A percentile compares a stretch with the other conserved stretches of the same genome.
Conservation (phyloP, 2,329 filamentous ascomycete species). For the Gaeumannomyces tritici region DNA sequence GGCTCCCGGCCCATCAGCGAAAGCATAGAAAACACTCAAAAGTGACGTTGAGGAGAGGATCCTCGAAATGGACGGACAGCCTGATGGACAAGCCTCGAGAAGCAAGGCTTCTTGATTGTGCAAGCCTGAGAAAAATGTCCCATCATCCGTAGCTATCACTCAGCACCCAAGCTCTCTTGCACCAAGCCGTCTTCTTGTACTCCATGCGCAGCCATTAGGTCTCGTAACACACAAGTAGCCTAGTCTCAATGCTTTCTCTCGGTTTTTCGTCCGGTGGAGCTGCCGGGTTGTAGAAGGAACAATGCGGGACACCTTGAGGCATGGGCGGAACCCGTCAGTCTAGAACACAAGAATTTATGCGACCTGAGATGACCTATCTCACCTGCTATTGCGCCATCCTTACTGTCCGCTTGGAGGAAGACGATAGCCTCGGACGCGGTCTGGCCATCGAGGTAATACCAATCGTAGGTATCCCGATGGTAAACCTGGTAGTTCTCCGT, state of each 20-base stretch:
- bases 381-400: not conserved
- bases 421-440: not conserved
- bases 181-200: too few relatives aligned
- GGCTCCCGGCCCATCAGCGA: not conserved
- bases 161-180: too few relatives aligned
- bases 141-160: too few relatives aligned
- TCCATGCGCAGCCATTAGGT: not conserved
- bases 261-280: not conserved
- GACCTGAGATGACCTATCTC: not conserved
- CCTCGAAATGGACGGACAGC: not conserved
- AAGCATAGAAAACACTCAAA: not conserved
- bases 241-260: not conserved
- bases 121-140: too few relatives aligned
- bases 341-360: not conserved
- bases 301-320: not conserved
- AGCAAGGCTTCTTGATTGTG: not conserved
- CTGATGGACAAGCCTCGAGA: not conserved
- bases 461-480: not conserved
- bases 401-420: not conserved
- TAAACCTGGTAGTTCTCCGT: not conserved
- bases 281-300: not conserved
- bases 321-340: not conserved
- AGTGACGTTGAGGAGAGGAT: not conserved
- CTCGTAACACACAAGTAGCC: not conserved
- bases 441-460: not conserved